Evolutionary conservation across 1,284 basidiomycete genomes (phyloP).

Genomic region (Cystobasidium sp.): DNA sequence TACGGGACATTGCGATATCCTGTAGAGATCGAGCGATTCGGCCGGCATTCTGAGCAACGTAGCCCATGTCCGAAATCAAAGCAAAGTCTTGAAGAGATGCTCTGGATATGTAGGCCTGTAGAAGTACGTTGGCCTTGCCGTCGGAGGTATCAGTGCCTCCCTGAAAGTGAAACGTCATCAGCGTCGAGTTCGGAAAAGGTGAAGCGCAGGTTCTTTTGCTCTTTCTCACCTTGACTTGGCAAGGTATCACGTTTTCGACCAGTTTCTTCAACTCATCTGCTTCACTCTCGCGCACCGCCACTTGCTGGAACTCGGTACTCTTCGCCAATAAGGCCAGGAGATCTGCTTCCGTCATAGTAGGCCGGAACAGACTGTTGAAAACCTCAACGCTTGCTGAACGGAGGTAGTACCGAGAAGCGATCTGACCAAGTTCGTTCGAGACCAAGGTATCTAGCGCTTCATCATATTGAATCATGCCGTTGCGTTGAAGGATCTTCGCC

Average conservation of each 20-base stretch:
- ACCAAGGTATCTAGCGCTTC: slow-evolving; percentile 67
- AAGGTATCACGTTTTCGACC: slow-evolving; percentile 70
- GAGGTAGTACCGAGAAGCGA: slow-evolving; percentile 97
- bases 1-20: slow-evolving; percentile 89
- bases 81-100: slow-evolving; percentile 90
- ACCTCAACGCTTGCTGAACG: slow-evolving; percentile 83
- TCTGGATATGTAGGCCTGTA: slow-evolving; percentile 88
- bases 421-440: slow-evolving; percentile 86
- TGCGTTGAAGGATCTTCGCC: slow-evolving; percentile 71
- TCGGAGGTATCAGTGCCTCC: slow-evolving; percentile 76
- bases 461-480: slow-evolving; percentile 84
- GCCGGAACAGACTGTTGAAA: slow-evolving; percentile 81
- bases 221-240: slow-evolving; percentile 65
- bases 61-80: slow-evolving; percentile 91
- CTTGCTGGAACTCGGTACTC: slow-evolving; percentile 96
- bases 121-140: slow-evolving; percentile 93
- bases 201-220: neutral
- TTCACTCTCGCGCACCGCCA: slow-evolving; percentile 90
- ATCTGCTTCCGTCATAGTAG: slow-evolving; percentile 92
- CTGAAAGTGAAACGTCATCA: slow-evolving; percentile 56
- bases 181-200: neutral
- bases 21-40: slow-evolving; percentile 91
- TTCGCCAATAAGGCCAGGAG: slow-evolving; percentile 81
- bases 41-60: slow-evolving; percentile 76
- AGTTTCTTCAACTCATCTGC: slow-evolving; percentile 78